Percentiles rank a stretch among this genome's conserved stretches.
These are phyloP conservation scores for Cylindrodendrum hubeiense DNA, from an alignment of 2,329 filamentous ascomycete species.

Conservation along the genomic window DNA sequence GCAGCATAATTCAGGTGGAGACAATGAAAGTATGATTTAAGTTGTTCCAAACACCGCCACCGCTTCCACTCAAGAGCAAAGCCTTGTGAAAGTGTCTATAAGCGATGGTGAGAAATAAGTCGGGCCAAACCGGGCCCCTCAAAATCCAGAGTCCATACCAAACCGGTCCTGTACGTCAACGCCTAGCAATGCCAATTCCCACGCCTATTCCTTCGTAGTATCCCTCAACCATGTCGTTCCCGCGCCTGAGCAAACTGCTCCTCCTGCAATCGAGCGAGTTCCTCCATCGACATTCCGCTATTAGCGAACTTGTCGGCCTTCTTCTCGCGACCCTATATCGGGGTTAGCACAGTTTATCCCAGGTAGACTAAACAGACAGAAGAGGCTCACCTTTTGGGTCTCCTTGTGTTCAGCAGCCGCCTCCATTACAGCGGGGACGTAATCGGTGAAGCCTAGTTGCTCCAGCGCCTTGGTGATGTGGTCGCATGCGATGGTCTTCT, in stretches of 20 bases:
- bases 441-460: slow-evolving; percentile 92
- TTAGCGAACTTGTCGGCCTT: slow-evolving; percentile 98
- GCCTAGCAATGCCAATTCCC: slow-evolving; percentile 51
- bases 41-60: neutral
- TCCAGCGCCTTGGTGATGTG: slow-evolving; percentile 96
- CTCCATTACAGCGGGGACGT: slow-evolving; percentile 87
- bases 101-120: slow-evolving; percentile 38
- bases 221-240: slow-evolving; percentile 50
- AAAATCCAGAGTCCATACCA: slow-evolving; percentile 28
- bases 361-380: slow-evolving; percentile 35
- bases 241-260: slow-evolving; percentile 87
- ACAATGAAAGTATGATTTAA: neutral
- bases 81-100: slow-evolving; percentile 33
- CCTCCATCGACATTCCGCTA: slow-evolving; percentile 91
- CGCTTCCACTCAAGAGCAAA: slow-evolving; percentile 9
- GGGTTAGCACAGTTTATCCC: slow-evolving; percentile 60
- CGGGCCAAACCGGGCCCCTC: slow-evolving; percentile 30
- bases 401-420: slow-evolving; percentile 94
- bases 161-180: slow-evolving; percentile 42
- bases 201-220: slow-evolving; percentile 35
- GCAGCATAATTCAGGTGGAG: neutral
- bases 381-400: slow-evolving; percentile 79
- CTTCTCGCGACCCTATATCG: slow-evolving; percentile 85
- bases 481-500: slow-evolving; percentile 98
- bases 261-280: slow-evolving; percentile 88